phyloP scores from a whole-genome alignment of 1,139 yeast genomes.

The Geotrichum bryndzae region DNA sequence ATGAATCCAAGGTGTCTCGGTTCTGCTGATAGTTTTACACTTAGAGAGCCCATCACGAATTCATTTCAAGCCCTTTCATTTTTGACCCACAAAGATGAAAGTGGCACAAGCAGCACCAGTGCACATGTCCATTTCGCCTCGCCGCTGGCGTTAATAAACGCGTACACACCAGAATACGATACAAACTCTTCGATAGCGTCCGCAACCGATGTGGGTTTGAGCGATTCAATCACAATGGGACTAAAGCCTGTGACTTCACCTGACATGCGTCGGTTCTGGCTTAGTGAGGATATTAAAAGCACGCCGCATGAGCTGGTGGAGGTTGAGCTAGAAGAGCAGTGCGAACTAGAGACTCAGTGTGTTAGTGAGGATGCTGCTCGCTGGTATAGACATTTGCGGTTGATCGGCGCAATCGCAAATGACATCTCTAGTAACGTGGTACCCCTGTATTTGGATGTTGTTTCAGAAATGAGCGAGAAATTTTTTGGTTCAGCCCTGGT shows the following conservation, averaged over 20 bases:
- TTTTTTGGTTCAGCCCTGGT: not conserved
- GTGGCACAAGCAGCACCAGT: not conserved
- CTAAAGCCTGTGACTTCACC: not conserved
- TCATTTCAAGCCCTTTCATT: conserved; percentile 3
- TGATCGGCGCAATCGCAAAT: not conserved
- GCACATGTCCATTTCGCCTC: conserved; percentile 13
- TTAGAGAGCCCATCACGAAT: conserved; percentile 3
- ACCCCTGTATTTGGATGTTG: not conserved
- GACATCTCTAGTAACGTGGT: not conserved
- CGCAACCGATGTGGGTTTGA: not conserved
- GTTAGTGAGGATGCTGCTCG: not conserved
- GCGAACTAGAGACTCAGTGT: not conserved
- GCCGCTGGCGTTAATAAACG: conserved; percentile 10
- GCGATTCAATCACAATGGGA: not conserved
- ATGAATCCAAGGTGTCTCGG: conserved; percentile 1
- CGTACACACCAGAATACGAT: conserved; percentile 10
- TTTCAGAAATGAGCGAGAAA: not conserved
- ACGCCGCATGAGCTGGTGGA: conserved; percentile 7
- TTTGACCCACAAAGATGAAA: not conserved
- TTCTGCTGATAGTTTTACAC: conserved; percentile 1
- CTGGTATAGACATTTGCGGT: not conserved
- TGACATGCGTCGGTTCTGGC: not conserved
- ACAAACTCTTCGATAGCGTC: not conserved
- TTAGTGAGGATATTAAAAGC: conserved; percentile 4
- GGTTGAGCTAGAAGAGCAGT: not conserved